Conservation (phyloP, 148 eudicot species). For the Chenopodium berlandieri region DNA sequence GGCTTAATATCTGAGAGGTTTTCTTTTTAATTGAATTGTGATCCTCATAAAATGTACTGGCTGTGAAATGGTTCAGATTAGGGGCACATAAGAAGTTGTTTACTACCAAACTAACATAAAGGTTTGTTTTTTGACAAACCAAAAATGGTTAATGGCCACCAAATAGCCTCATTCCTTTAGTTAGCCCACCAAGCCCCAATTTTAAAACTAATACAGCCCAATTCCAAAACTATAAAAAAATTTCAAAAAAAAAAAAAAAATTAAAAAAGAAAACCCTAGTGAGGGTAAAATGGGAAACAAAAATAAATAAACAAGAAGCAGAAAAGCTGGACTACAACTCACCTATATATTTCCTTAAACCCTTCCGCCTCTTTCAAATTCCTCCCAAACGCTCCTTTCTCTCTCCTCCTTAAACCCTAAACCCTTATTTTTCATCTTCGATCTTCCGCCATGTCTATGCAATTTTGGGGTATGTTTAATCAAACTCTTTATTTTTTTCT, state of each 20-base stretch:
- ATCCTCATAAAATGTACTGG: no score
- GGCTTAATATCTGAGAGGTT: no score
- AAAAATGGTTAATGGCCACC: no score
- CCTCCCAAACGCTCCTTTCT: not conserved
- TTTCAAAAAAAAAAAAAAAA: not conserved
- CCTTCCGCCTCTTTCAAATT: not conserved
- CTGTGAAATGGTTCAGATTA: no score
- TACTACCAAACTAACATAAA: no score
- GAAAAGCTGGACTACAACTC: not conserved
- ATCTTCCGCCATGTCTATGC: slow-evolving; percentile 32
- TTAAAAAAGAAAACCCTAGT: not conserved
- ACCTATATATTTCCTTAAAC: not conserved
- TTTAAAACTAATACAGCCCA: not conserved
- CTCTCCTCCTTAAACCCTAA: slow-evolving; percentile 34
- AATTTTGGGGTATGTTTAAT: slow-evolving; percentile 51
- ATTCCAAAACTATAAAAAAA: not conserved
- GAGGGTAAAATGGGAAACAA: not conserved
- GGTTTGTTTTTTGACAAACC: no score
- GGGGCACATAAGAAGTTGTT: no score
- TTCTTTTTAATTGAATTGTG: no score
- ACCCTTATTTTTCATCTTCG: not conserved
- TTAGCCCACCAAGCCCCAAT: no score
- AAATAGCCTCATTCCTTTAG: no score
- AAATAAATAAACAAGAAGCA: not conserved
- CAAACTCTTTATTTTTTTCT: not conserved